Evolutionary conservation across 2,329 filamentous ascomycete genomes (phyloP), one percentile per base, ranked within the genome.

Genomic region (Xylariaceae sp.): DNA sequence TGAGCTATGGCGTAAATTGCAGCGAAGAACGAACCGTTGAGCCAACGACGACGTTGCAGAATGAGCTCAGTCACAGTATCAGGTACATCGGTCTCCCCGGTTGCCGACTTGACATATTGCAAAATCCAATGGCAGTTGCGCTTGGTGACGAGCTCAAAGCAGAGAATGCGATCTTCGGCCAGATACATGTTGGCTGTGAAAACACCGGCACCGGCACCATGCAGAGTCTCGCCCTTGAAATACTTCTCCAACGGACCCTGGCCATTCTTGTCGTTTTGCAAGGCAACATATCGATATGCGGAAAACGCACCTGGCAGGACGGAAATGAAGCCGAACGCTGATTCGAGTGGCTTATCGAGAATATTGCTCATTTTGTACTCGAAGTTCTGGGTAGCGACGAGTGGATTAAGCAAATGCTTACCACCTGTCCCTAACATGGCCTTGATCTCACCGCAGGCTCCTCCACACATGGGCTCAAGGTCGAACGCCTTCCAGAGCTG

Each of bases 281-380:
- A 77, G 2, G 95, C 95, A 66, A 97, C 91, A 74, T 96, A 99
- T 42, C 96, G 86, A 72, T 99, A 99, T 1, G 95, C 95, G 71
- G 91, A 96, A 50, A 99, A 83, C 0, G 95, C 95, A 74, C 95
- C 96, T 0, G 95, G 96, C 62, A 99, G 78, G 65, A 99, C 95
- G 5, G 93, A 98, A 65, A 99, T 99, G 71, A 98, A 99, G 1
- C 95, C 95, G 72, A 99, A 99, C 0, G 96, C 93, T 0, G 91
- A 96, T 73, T 99, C 95, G 2, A 99, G 79, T 0, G 95, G 95
- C 74, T 99, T 99, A 73, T 99, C 95, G 21, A 99, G 81, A 67
- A 99, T 99, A 68, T 99, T 99, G 41, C 92, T 96, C 91, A 99
- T 97, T 75, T 99, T 99, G 80, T 99, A 99, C 78, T 99, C 95